phyloP scores from a whole-genome alignment of 2,329 filamentous ascomycete species.

The Simplicillium sp. region DNA sequence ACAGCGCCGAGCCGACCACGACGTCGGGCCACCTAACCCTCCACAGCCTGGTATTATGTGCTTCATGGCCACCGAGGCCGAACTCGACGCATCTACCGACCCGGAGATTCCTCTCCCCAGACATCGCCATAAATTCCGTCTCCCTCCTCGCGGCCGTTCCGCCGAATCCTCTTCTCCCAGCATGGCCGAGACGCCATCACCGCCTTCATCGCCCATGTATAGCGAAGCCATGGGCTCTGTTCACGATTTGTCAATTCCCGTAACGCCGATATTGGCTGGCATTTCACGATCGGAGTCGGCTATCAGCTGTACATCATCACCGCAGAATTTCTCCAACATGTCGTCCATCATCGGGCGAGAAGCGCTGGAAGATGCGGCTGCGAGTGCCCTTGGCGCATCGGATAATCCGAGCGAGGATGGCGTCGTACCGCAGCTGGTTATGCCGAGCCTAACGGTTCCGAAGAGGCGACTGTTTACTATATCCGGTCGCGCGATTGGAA shows the following conservation, averaged over 20 bases:
- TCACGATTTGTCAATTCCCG: conserved; percentile 13
- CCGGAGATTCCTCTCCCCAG: not conserved
- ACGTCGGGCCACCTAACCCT: conserved; percentile 9
- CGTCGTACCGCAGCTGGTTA: conserved; percentile 71
- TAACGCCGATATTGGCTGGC: conserved; percentile 16
- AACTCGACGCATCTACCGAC: conserved; percentile 14
- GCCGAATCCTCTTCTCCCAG: too few relatives aligned
- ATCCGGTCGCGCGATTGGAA: conserved; percentile 73
- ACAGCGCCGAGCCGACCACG: not conserved
- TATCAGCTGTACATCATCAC: conserved; percentile 41
- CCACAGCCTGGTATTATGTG: conserved; percentile 17
- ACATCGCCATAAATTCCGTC: not conserved
- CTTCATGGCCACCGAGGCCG: conserved; percentile 24
- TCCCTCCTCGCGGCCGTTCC: not conserved
- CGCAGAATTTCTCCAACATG: conserved; percentile 37
- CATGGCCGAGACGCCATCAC: conserved; percentile 1
- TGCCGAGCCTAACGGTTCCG: conserved; percentile 92
- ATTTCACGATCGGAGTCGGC: conserved; percentile 18
- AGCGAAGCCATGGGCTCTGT: not conserved
- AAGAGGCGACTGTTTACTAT: conserved; percentile 81
- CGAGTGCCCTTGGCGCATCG: too few relatives aligned
- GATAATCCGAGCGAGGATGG: conserved; percentile 10
- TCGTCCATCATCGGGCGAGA: conserved; percentile 24
- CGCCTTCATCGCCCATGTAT: conserved; percentile 1
- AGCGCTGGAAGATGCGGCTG: conserved; percentile 1